Evolutionary conservation across 1,284 basidiomycete species (phyloP), one percentile per base, ranked within the genome.

Genomic region (Fomitopsis pinicola): DNA sequence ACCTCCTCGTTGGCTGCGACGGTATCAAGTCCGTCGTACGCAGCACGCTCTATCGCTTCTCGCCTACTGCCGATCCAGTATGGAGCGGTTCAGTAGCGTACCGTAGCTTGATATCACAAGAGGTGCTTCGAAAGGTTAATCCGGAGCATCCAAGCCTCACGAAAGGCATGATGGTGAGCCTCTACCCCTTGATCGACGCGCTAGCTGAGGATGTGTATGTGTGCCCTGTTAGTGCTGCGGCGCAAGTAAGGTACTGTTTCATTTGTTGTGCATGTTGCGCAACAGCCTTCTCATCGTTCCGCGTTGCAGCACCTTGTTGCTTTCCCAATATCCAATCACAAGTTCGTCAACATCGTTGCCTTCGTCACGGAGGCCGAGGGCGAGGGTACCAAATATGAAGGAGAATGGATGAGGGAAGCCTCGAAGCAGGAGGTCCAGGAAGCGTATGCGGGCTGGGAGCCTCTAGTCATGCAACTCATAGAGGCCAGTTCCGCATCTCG

Each of bases 21-120:
- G 81, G 80, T 4, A 68, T 85, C 46, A 81, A 79, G 61, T 84
- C 82, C 0, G 71, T 71, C 12, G 80, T 82, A 5, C 76, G 82
- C 40, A 60, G 64, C 35, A 62, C 65, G 9, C 71, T 83, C 67
- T 72, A 58, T 56, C 28, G 56, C 19, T 42, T 48, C 10, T 42
- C 63, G 12, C 62, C 62, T 22, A 50, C 50, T 12, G 64, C 63
- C 4, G 57, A 66, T 42, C 45, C 42, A 14, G 58, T 48, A 2
- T 70, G 67, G 67, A 64, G 59, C 22, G 66, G 69, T 15, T 19
- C 48, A 6, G 38, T 63, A 5, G 64, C 62, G 4, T 69, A 69
- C 42, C 59, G 69, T 6, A 57, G 60, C 53, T 53, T 68, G 1
- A 50, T 66, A 19, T 53, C 59, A 0, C 40, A 35, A 3, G 62